Percentiles rank a stretch among this genome's conserved stretches.
Evolutionary conservation across 352 stramenopile genomes (phyloP).

Genomic region (Pythium guiyangense): DNA sequence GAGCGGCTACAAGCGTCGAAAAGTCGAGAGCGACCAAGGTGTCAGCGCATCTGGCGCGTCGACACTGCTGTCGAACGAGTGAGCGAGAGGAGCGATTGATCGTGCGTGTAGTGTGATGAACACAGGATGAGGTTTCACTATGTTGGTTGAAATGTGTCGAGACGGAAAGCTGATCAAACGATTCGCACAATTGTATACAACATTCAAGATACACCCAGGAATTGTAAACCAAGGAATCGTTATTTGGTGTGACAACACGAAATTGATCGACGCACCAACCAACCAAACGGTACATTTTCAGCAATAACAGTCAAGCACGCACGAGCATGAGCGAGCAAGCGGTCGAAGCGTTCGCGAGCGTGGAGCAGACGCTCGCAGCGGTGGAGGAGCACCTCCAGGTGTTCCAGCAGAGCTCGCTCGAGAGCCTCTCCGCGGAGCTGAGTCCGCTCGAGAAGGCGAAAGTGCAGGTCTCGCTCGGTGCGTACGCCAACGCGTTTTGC

Average conservation of each 20-base stretch:
- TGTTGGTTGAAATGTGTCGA: too few species aligned
- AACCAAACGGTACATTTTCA: conserved; percentile 6
- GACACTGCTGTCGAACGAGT: background rate
- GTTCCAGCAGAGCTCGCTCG: conserved; percentile 45
- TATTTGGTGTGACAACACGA: background rate
- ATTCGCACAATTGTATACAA: background rate
- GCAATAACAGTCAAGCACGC: conserved; percentile 1
- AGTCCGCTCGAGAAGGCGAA: conserved; percentile 76
- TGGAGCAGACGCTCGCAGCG: conserved; percentile 75
- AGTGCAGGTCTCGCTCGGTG: conserved; percentile 79
- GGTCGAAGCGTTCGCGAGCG: conserved; percentile 53
- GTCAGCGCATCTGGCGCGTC: background rate
- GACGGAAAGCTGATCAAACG: background rate
- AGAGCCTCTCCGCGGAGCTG: conserved; percentile 54
- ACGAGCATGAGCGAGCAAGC: conserved; percentile 53
- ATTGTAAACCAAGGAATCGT: background rate
- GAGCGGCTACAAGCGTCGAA: conserved; percentile 33
- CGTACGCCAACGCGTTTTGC: conserved; percentile 1
- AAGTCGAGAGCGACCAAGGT: conserved; percentile 1
- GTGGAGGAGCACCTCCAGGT: conserved; percentile 71
- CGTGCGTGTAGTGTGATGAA: too few species aligned
- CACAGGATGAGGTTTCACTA: too few species aligned
- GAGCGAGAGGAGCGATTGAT: background rate
- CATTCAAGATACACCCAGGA: background rate
- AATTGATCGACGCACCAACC: conserved; percentile 7